These are phyloP conservation scores for Jacaranda copaia DNA, from an alignment of 257 asterid species.

Conservation along the genomic window DNA sequence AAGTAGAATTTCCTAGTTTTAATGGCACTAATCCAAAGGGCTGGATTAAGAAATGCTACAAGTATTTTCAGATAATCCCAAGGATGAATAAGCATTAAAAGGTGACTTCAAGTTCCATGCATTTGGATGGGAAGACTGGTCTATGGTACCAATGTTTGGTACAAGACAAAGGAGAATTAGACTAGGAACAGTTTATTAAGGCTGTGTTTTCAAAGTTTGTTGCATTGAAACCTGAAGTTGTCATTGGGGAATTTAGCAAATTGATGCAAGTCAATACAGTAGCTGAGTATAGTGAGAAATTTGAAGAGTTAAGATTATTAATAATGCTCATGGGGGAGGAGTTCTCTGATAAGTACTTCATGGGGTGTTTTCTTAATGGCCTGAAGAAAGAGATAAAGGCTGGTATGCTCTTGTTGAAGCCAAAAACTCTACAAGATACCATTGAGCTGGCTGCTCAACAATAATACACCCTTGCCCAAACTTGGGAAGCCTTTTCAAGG, in stretches of 20 bases:
- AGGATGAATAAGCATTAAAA: neutral
- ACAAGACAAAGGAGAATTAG: neutral
- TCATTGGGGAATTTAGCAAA: neutral
- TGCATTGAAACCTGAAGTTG: neutral
- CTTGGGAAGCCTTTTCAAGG: too few relatives aligned
- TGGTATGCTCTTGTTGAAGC: too few relatives aligned
- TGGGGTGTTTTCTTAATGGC: neutral
- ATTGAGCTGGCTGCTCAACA: too few relatives aligned
- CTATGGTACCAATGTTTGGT: neutral
- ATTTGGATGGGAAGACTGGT: neutral
- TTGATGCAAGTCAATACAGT: neutral
- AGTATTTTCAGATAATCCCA: neutral
- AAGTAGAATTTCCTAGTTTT: neutral
- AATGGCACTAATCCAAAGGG: neutral
- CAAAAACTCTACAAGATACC: too few relatives aligned
- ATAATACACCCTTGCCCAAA: too few relatives aligned
- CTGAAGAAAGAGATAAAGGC: too few relatives aligned
- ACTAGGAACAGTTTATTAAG: neutral
- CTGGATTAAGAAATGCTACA: neutral
- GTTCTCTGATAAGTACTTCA: neutral
- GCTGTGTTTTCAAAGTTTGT: neutral
- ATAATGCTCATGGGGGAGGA: neutral
- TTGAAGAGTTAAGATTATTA: neutral
- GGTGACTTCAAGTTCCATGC: neutral
- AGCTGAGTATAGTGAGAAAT: neutral